Percentiles rank a stretch among this genome's conserved stretches.
phyloP scores from a whole-genome alignment of 1,139 yeast species.

The Pneumocystis sp. region DNA sequence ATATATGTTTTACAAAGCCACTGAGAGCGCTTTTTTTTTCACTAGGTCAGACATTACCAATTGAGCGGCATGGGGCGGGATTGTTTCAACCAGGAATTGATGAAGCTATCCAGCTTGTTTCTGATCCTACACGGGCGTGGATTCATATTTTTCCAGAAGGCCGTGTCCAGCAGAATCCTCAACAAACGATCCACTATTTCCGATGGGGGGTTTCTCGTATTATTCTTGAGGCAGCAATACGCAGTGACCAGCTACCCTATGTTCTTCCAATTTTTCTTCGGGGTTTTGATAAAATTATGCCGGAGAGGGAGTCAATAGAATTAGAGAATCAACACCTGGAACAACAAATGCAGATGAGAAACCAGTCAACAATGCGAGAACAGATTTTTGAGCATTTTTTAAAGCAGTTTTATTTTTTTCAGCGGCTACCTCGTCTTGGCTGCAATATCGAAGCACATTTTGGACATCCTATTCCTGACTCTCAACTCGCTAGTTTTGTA shows the following conservation, averaged over 20 bases:
- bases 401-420: slow-evolving; percentile 21
- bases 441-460: slow-evolving; percentile 53
- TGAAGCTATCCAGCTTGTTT: slow-evolving; percentile 71
- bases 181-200: slow-evolving; percentile 74
- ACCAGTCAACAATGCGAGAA: slow-evolving; percentile 27
- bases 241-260: slow-evolving; percentile 42
- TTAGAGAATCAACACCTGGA: slow-evolving; percentile 16
- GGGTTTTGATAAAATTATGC: slow-evolving; percentile 78
- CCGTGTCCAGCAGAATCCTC: slow-evolving; percentile 74
- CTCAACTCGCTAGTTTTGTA: not conserved
- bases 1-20: not conserved
- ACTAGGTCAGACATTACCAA: slow-evolving; percentile 72
- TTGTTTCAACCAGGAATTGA: slow-evolving; percentile 86
- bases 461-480: slow-evolving; percentile 58
- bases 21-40: slow-evolving; percentile 40
- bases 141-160: slow-evolving; percentile 94
- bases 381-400: slow-evolving; percentile 8
- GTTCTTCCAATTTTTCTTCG: slow-evolving; percentile 76
- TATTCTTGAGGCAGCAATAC: slow-evolving; percentile 40
- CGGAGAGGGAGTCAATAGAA: slow-evolving; percentile 34
- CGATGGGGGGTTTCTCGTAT: slow-evolving; percentile 89
- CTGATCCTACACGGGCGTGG: slow-evolving; percentile 42
- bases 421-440: slow-evolving; percentile 55
- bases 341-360: slow-evolving; percentile 9
- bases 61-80: slow-evolving; percentile 78